Conservation (phyloP, 768 basidiomycete genomes). For the Plicaturopsis crispa region DNA sequence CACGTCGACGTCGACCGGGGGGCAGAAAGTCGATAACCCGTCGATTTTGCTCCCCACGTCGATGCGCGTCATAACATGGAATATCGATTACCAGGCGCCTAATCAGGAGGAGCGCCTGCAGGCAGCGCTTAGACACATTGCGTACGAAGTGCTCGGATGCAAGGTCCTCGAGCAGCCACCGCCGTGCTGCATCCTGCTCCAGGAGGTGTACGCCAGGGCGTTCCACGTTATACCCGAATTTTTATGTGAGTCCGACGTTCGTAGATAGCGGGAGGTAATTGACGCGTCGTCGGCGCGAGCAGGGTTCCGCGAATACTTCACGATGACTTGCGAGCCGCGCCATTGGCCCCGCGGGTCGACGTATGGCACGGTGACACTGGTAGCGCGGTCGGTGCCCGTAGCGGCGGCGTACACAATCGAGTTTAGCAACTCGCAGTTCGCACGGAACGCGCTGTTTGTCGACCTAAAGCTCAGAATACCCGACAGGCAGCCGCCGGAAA, state of each 20-base stretch:
- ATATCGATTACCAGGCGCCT: constrained; percentile 44
- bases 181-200: constrained; percentile 60
- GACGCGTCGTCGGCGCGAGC: too few relatives aligned
- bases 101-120: constrained; percentile 35
- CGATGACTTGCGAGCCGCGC: too few relatives aligned
- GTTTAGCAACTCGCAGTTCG: constrained; percentile 43
- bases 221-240: too few relatives aligned
- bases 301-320: too few relatives aligned
- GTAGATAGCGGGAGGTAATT: too few relatives aligned
- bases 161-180: constrained; percentile 35
- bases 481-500: constrained; percentile 24
- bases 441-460: constrained; percentile 49
- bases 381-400: constrained; percentile 49
- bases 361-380: constrained; percentile 69
- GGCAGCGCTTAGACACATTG: constrained; percentile 46
- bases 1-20: too few relatives aligned
- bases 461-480: constrained; percentile 39
- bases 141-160: constrained; percentile 42
- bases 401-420: constrained; percentile 40
- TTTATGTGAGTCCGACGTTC: too few relatives aligned
- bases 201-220: constrained; percentile 48
- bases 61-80: constrained; percentile 64
- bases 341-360: constrained; percentile 43
- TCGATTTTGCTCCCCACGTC: too few relatives aligned
- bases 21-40: too few relatives aligned